phyloP scores from a whole-genome alignment of 1,284 basidiomycete species.

The Baeospora myosura region DNA sequence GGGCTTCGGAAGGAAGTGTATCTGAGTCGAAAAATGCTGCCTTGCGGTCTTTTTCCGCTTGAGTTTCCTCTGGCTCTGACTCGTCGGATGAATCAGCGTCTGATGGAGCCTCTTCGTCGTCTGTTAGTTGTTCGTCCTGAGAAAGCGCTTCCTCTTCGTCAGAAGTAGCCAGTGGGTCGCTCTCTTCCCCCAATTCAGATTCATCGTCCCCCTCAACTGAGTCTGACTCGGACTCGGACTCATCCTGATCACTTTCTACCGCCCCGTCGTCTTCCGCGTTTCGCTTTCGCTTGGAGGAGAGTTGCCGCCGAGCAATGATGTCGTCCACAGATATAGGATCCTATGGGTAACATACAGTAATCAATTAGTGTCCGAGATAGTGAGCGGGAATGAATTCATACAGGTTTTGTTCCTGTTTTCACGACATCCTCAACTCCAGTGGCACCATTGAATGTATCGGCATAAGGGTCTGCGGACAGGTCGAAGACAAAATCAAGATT shows the following conservation, averaged over 20 bases:
- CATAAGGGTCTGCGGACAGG: constrained; percentile 62
- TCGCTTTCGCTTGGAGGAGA: constrained; percentile 55
- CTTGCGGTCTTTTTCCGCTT: constrained; percentile 72
- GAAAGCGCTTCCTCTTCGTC: constrained; percentile 34
- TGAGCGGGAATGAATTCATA: constrained; percentile 30
- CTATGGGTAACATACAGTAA: constrained; percentile 30
- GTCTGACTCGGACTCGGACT: constrained; percentile 18
- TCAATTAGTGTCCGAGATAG: constrained; percentile 12
- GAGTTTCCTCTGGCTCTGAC: constrained; percentile 55
- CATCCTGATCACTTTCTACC: constrained; percentile 33
- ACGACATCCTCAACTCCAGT: constrained; percentile 44
- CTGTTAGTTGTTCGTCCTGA: constrained; percentile 35
- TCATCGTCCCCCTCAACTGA: constrained; percentile 22
- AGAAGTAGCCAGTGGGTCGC: constrained; percentile 40
- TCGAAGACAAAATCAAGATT: constrained; percentile 84
- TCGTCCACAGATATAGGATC: constrained; percentile 85
- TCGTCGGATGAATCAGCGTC: constrained; percentile 35
- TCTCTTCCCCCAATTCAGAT: constrained; percentile 19
- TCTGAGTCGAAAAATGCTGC: constrained; percentile 79
- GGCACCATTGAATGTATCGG: constrained; percentile 38
- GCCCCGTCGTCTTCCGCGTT: constrained; percentile 29
- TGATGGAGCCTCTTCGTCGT: constrained; percentile 28
- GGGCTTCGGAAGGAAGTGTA: constrained; percentile 33
- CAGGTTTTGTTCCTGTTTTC: constrained; percentile 57
- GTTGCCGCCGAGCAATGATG: constrained; percentile 71